Evolutionary conservation across 148 eudicot species (phyloP).

Genomic region (Chenopodium album): DNA sequence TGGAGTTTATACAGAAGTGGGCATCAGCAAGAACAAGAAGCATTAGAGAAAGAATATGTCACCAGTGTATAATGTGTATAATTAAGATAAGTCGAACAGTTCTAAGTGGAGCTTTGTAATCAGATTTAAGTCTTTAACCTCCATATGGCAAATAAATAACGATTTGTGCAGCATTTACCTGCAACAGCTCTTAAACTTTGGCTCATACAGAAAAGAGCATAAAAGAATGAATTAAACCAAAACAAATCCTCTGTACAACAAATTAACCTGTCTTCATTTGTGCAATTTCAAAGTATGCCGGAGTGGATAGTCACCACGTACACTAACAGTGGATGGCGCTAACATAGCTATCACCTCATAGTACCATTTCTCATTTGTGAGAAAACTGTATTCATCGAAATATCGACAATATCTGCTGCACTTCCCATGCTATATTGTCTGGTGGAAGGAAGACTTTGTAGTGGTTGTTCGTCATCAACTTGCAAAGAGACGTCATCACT

Average conservation of each 20-base stretch:
- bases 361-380: slow-evolving; percentile 49
- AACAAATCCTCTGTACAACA: slow-evolving; percentile 13
- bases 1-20: too few species aligned
- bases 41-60: neutral
- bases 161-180: neutral
- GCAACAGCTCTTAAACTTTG: neutral
- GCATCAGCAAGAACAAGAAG: neutral
- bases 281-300: neutral
- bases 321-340: neutral
- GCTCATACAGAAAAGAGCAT: slow-evolving; percentile 5
- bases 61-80: neutral
- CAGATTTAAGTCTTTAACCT: neutral
- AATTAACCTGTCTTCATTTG: slow-evolving; percentile 10
- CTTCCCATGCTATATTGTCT: slow-evolving; percentile 43
- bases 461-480: slow-evolving; percentile 19
- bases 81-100: neutral
- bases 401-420: slow-evolving; percentile 40
- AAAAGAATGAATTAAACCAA: slow-evolving; percentile 23
- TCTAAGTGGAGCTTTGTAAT: neutral
- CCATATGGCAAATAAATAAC: slow-evolving; percentile 1
- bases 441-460: slow-evolving; percentile 33
- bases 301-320: neutral
- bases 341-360: slow-evolving; percentile 10
- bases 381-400: slow-evolving; percentile 55
- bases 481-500: slow-evolving; percentile 21